These are phyloP conservation scores for Didymella lethalis DNA, from an alignment of 2,329 filamentous ascomycete genomes.

Conservation along the genomic window DNA sequence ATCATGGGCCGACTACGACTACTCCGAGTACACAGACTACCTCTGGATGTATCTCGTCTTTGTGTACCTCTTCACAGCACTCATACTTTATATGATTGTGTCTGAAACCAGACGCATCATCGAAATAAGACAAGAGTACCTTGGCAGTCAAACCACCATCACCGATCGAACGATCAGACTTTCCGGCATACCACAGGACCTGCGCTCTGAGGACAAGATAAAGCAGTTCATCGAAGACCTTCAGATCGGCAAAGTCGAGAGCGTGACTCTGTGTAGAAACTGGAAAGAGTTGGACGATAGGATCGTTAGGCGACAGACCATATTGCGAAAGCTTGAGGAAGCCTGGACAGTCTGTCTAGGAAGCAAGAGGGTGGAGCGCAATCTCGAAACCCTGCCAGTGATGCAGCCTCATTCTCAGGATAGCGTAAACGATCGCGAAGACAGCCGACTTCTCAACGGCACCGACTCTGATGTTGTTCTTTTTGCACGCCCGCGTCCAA, in stretches of 20 bases:
- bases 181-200: constrained; percentile 81
- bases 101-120: constrained; percentile 86
- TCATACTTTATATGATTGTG: constrained; percentile 84
- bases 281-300: constrained; percentile 84
- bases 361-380: constrained; percentile 60
- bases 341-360: constrained; percentile 82
- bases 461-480: constrained; percentile 53
- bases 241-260: constrained; percentile 88
- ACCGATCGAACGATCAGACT: constrained; percentile 93
- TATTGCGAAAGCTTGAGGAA: constrained; percentile 78
- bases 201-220: constrained; percentile 83
- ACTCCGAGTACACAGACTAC: constrained; percentile 63
- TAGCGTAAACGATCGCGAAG: constrained; percentile 54
- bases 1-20: constrained; percentile 36
- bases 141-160: constrained; percentile 92
- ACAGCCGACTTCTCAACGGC: constrained; percentile 66
- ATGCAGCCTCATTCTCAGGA: constrained; percentile 55
- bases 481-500: constrained; percentile 65
- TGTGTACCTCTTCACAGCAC: constrained; percentile 85
- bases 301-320: constrained; percentile 69
- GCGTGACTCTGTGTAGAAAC: constrained; percentile 82
- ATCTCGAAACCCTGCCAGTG: constrained; percentile 59
- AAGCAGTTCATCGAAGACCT: constrained; percentile 87
- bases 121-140: constrained; percentile 83
- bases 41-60: constrained; percentile 96